These are phyloP conservation scores for Diaporthe sp. DNA, from an alignment of 2,329 filamentous ascomycete genomes.

Conservation along the genomic window DNA sequence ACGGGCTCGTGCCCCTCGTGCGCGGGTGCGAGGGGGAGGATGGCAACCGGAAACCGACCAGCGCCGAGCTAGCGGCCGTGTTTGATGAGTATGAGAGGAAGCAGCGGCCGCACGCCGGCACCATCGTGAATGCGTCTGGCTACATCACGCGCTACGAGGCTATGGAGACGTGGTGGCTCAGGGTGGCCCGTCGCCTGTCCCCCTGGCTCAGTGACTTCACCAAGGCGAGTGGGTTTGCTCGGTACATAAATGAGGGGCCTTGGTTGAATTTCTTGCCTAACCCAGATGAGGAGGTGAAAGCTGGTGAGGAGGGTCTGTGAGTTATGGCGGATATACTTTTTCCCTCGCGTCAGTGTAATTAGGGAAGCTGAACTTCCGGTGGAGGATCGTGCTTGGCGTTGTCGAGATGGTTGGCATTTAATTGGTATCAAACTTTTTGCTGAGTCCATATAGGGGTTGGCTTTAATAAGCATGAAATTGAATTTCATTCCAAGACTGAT, in stretches of 20 bases:
- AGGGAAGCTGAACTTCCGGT: background rate
- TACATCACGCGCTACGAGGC: conserved; percentile 47
- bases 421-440: background rate
- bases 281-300: background rate
- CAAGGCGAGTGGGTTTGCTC: conserved; percentile 31
- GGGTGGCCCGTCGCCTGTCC: conserved; percentile 23
- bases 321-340: background rate
- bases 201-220: conserved; percentile 36
- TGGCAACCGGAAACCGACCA: conserved; percentile 19
- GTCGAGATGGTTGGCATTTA: background rate
- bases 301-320: background rate
- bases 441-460: background rate
- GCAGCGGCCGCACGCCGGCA: conserved; percentile 44
- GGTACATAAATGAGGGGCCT: conserved; percentile 13
- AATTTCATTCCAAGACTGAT: background rate
- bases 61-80: conserved; percentile 40
- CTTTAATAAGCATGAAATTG: background rate
- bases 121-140: conserved; percentile 42
- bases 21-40: conserved; percentile 1
- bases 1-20: conserved; percentile 44
- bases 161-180: conserved; percentile 45
- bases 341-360: background rate
- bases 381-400: background rate
- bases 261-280: conserved; percentile 31
- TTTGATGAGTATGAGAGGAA: conserved; percentile 44